phyloP scores from a whole-genome alignment of 306 rosid species.

The Cyclanthera cordifolia region DNA sequence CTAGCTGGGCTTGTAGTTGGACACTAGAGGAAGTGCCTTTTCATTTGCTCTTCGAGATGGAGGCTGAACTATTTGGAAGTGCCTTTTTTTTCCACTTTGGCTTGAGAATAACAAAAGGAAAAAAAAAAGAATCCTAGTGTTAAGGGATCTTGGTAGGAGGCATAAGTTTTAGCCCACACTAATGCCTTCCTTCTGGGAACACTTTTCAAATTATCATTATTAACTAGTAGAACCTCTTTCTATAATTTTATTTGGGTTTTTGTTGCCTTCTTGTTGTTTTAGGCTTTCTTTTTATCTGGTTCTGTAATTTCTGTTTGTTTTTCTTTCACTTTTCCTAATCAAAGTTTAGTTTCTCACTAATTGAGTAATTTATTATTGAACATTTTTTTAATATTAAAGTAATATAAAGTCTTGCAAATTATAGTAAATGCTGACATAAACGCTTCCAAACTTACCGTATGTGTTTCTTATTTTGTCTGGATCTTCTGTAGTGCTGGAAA shows the following conservation, averaged over 20 bases:
- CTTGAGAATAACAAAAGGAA: neutral
- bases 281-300: neutral
- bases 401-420: neutral
- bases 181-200: neutral
- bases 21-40: too few relatives aligned
- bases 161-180: neutral
- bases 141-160: neutral
- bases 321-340: neutral
- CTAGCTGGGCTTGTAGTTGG: too few relatives aligned
- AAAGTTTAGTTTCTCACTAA: neutral
- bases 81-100: neutral
- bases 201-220: neutral
- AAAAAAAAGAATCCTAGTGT: neutral
- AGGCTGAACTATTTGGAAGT: neutral
- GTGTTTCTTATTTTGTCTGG: neutral
- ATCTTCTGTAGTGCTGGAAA: slow-evolving; percentile 79
- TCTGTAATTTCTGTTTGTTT: neutral
- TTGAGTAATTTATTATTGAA: neutral
- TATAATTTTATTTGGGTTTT: neutral
- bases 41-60: too few relatives aligned
- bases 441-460: neutral
- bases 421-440: neutral
- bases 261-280: neutral
- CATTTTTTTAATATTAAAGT: neutral
- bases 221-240: neutral